phyloP scores from a whole-genome alignment of 805 yeast genomes.

The Saccharomycopsis synnaedendra region DNA sequence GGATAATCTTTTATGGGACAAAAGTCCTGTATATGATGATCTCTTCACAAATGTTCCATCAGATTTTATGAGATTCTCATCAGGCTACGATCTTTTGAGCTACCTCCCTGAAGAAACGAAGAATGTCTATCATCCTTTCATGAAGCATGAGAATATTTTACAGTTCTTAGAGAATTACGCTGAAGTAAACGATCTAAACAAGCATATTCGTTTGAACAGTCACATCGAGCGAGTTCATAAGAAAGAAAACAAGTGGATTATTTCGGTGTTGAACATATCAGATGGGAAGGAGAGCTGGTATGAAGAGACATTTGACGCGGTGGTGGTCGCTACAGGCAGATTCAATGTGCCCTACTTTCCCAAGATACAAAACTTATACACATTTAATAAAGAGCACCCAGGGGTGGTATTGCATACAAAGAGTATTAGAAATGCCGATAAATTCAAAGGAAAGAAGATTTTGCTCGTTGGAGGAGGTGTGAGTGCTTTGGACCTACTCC shows the following conservation, averaged over 20 bases:
- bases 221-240: constrained; percentile 28
- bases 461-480: constrained; percentile 33
- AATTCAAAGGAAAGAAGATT: constrained; percentile 18
- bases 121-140: neutral
- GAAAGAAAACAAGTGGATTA: constrained; percentile 27
- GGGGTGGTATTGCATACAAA: neutral
- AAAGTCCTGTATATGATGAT: constrained; percentile 25
- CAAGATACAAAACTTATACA: constrained; percentile 21
- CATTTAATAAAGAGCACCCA: neutral
- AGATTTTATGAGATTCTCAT: constrained; percentile 25
- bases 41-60: constrained; percentile 30
- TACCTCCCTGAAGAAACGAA: neutral
- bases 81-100: constrained; percentile 7
- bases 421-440: neutral
- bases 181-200: neutral
- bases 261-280: constrained; percentile 16
- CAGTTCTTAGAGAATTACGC: neutral
- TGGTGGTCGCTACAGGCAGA: constrained; percentile 31
- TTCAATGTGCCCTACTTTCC: constrained; percentile 31
- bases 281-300: constrained; percentile 27
- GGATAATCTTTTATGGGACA: neutral
- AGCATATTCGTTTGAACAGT: constrained; percentile 20
- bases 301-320: constrained; percentile 30
- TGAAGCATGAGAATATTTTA: neutral
- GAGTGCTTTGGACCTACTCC: constrained; percentile 33